A percentile compares a stretch with the other conserved stretches of the same genome.
phyloP scores from a whole-genome alignment of 345 rosid species.

The Salix brachista region DNA sequence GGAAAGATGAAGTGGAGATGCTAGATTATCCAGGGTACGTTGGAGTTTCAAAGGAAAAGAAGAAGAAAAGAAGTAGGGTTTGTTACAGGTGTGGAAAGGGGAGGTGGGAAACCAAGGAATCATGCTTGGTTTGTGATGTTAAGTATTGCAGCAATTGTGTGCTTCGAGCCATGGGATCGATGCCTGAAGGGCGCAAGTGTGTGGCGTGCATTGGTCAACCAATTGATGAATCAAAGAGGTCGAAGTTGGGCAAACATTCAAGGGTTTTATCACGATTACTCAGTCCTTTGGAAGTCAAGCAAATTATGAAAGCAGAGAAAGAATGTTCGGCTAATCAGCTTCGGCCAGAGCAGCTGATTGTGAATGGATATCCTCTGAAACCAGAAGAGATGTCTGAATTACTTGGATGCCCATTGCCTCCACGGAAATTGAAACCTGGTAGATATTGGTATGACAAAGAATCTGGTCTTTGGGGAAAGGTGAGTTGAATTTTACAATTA shows the following conservation, averaged over 20 bases:
- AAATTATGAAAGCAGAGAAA: conserved; percentile 96
- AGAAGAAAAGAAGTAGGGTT: conserved; percentile 51
- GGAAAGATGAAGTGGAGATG: conserved; percentile 47
- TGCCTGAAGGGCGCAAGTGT: conserved; percentile 99
- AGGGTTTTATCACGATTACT: conserved; percentile 72
- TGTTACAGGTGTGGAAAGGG: conserved; percentile 83
- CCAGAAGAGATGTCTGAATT: conserved; percentile 87
- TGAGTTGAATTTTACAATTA: conserved; percentile 19
- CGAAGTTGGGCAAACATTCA: conserved; percentile 70
- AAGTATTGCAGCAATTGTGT: conserved; percentile 91
- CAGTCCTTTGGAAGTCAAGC: conserved; percentile 93
- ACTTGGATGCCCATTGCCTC: conserved; percentile 73
- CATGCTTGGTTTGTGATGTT: conserved; percentile 89
- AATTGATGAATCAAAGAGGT: conserved; percentile 81
- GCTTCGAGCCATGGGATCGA: conserved; percentile 97
- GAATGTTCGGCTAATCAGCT: conserved; percentile 93
- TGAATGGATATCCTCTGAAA: conserved; percentile 77
- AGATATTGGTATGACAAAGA: conserved; percentile 98
- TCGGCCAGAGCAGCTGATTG: conserved; percentile 83
- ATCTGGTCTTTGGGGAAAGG: conserved; percentile 98
- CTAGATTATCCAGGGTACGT: conserved; percentile 51
- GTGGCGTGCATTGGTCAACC: conserved; percentile 78
- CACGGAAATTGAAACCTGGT: conserved; percentile 85
- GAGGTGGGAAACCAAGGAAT: conserved; percentile 93
- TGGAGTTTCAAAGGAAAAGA: conserved; percentile 57